These are phyloP conservation scores for Acanthochlamys bracteata DNA, from an alignment of 106 monocot species.

Conservation along the genomic window DNA sequence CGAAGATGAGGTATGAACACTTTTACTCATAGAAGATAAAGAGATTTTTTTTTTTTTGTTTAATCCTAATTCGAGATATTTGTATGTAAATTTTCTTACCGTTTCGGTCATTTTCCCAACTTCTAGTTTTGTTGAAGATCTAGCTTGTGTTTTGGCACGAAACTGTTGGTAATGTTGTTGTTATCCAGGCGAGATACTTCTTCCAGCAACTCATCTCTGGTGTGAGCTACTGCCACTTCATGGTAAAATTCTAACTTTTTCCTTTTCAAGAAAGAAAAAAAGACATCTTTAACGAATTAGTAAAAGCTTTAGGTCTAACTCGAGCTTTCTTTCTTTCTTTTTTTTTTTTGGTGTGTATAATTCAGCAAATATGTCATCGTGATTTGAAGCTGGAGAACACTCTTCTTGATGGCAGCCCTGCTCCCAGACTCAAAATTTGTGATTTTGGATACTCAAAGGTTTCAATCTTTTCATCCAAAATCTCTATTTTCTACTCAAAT, in stretches of 20 bases:
- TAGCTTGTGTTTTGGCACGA: no score
- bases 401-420: slow-evolving; percentile 76
- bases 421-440: slow-evolving; percentile 83
- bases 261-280: neutral
- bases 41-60: no score
- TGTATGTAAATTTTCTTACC: no score
- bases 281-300: neutral
- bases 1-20: slow-evolving; percentile 61
- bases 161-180: neutral
- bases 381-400: slow-evolving; percentile 95
- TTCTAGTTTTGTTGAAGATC: neutral
- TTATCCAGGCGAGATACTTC: slow-evolving; percentile 84
- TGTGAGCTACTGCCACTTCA: slow-evolving; percentile 82
- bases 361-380: slow-evolving; percentile 74
- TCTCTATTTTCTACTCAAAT: neutral
- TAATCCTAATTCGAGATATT: neutral
- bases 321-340: neutral
- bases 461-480: neutral
- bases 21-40: neutral
- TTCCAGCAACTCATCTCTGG: slow-evolving; percentile 96
- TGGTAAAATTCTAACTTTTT: slow-evolving; percentile 33
- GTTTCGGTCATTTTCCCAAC: neutral
- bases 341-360: neutral
- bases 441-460: slow-evolving; percentile 97
- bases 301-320: neutral